phyloP scores from a whole-genome alignment of 2,329 filamentous ascomycete species.

The Fusarium nygamai region DNA sequence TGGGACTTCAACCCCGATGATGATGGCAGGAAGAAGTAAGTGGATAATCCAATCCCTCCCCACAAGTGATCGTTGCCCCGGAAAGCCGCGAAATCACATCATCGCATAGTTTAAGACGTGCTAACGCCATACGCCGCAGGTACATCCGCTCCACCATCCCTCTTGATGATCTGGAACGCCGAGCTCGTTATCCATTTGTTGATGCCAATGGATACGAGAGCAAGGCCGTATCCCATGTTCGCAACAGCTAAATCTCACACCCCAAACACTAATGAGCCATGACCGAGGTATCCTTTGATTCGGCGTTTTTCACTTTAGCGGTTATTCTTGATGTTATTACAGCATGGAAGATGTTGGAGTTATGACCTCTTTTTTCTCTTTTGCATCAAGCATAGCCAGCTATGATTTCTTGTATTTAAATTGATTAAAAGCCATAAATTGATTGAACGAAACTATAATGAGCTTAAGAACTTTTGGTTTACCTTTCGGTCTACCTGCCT shows the following conservation, averaged over 20 bases:
- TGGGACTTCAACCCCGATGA: slow-evolving; percentile 88
- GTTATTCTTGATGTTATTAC: slow-evolving; percentile 20
- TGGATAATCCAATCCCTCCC: slow-evolving; percentile 14
- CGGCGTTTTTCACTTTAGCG: slow-evolving; percentile 13
- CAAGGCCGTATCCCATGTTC: slow-evolving; percentile 51
- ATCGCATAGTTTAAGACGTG: slow-evolving; percentile 39
- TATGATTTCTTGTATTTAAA: slow-evolving; percentile 10
- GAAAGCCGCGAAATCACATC: slow-evolving; percentile 42
- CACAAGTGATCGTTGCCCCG: slow-evolving; percentile 10
- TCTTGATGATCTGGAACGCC: slow-evolving; percentile 81
- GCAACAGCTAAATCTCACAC: slow-evolving; percentile 24
- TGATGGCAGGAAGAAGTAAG: slow-evolving; percentile 73
- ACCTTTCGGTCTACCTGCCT: neutral
- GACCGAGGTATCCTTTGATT: neutral
- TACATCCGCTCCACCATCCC: slow-evolving; percentile 88
- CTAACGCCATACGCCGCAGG: slow-evolving; percentile 56
- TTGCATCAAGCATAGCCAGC: slow-evolving; percentile 33
- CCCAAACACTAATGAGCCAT: slow-evolving; percentile 8
- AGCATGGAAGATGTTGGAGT: slow-evolving; percentile 15
- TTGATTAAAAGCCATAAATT: slow-evolving; percentile 3
- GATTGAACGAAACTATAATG: neutral
- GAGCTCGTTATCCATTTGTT: slow-evolving; percentile 76
- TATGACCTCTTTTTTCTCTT: slow-evolving; percentile 8
- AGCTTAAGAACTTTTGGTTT: neutral
- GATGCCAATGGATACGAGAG: slow-evolving; percentile 64